A percentile compares a stretch with the other conserved stretches of the same genome.
Evolutionary conservation across 1,284 basidiomycete species (phyloP).

Genomic region (Acaromyces ingoldii): DNA sequence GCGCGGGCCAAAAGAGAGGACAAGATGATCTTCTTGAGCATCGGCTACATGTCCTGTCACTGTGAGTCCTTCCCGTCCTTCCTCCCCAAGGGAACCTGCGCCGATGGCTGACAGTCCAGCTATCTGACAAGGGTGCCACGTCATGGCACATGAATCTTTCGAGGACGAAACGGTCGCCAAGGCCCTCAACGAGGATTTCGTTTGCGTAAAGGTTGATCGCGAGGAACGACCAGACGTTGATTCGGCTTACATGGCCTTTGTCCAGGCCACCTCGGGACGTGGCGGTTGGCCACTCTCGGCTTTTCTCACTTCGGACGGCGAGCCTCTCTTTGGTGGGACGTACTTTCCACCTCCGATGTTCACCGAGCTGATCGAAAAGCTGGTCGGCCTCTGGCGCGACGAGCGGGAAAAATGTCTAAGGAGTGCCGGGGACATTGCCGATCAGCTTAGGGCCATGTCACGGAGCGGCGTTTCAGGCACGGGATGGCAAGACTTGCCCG

Average conservation of each 20-base stretch:
- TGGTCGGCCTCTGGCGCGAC: slow-evolving; percentile 26
- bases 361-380: slow-evolving; percentile 31
- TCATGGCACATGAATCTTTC: slow-evolving; percentile 54
- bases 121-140: no score
- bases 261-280: slow-evolving; percentile 55
- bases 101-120: no score
- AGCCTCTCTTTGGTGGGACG: slow-evolving; percentile 56
- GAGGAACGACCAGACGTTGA: slow-evolving; percentile 57
- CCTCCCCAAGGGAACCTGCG: no score
- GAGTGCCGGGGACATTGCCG: slow-evolving; percentile 3
- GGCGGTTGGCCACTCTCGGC: slow-evolving; percentile 57
- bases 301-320: slow-evolving; percentile 34
- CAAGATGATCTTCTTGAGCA: slow-evolving; percentile 56
- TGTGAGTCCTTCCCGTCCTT: no score
- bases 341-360: slow-evolving; percentile 53
- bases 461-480: slow-evolving; percentile 18
- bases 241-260: slow-evolving; percentile 56
- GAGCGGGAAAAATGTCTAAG: slow-evolving; percentile 1
- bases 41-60: slow-evolving; percentile 55
- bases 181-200: slow-evolving; percentile 55
- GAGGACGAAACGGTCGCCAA: slow-evolving; percentile 54
- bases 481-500: slow-evolving; percentile 23
- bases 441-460: slow-evolving; percentile 4
- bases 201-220: slow-evolving; percentile 56
- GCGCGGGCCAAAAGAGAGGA: slow-evolving; percentile 52